Evolutionary conservation across 345 rosid species (phyloP).

Genomic region (Lumnitzera racemosa): DNA sequence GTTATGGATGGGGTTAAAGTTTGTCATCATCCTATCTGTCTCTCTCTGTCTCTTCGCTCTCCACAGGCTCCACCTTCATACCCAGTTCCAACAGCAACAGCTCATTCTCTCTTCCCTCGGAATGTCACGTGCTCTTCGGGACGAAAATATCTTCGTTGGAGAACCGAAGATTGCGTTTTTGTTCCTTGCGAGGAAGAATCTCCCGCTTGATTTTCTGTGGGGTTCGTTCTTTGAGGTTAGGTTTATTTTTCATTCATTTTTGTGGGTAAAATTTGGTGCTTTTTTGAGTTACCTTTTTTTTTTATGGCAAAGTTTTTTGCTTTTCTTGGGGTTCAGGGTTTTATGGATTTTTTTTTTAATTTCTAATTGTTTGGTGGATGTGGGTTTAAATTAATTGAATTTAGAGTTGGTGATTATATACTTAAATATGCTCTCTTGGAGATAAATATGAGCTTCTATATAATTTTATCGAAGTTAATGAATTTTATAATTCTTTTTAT

Average conservation of each 20-base stretch:
- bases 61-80: constrained; percentile 31
- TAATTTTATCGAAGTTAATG: too few species aligned
- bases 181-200: constrained; percentile 44
- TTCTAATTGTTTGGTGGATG: too few species aligned
- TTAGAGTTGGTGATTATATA: too few species aligned
- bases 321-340: too few species aligned
- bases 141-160: constrained; percentile 26
- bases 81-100: constrained; percentile 14
- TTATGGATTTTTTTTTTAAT: too few species aligned
- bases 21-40: constrained; percentile 39
- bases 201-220: constrained; percentile 76
- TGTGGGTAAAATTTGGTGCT: too few species aligned
- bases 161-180: constrained; percentile 63
- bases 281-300: background rate
- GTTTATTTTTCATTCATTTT: background rate
- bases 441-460: too few species aligned
- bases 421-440: too few species aligned
- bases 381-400: too few species aligned
- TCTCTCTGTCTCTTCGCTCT: constrained; percentile 46
- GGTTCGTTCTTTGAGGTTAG: constrained; percentile 59
- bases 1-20: constrained; percentile 60
- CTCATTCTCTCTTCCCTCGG: background rate
- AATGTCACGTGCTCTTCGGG: constrained; percentile 15
- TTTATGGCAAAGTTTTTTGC: background rate
- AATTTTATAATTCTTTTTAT: too few species aligned